phyloP scores from a whole-genome alignment of 2,329 filamentous ascomycete genomes.

The Alternaria ethzedia region DNA sequence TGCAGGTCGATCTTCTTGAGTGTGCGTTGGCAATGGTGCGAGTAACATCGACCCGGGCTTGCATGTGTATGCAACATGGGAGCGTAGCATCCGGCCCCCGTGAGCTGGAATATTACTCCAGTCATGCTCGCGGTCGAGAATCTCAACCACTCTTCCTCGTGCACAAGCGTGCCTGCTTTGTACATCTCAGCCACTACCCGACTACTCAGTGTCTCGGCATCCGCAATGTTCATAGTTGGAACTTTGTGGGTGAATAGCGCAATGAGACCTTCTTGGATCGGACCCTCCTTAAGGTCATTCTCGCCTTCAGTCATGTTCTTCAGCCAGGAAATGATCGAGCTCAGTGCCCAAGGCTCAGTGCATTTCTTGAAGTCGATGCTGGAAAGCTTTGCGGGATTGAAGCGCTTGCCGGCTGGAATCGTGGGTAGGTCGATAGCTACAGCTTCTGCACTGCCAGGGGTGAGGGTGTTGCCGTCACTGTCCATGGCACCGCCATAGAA shows the following conservation, averaged over 20 bases:
- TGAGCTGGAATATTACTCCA: slow-evolving; percentile 92
- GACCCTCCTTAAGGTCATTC: slow-evolving; percentile 81
- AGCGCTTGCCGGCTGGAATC: slow-evolving; percentile 79
- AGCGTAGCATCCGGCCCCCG: slow-evolving; percentile 89
- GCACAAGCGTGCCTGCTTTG: slow-evolving; percentile 75
- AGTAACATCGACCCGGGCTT: slow-evolving; percentile 82
- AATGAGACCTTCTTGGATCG: slow-evolving; percentile 85
- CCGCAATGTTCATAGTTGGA: slow-evolving; percentile 96
- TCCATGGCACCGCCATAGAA: slow-evolving; percentile 43
- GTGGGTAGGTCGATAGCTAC: slow-evolving; percentile 83
- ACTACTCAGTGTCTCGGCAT: slow-evolving; percentile 85
- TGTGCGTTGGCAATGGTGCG: slow-evolving; percentile 90
- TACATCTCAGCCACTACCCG: slow-evolving; percentile 83
- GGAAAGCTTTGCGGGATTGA: slow-evolving; percentile 83
- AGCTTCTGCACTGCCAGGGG: slow-evolving; percentile 50
- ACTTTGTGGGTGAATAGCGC: slow-evolving; percentile 93
- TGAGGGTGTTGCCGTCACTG: slow-evolving; percentile 64
- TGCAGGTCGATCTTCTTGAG: slow-evolving; percentile 92
- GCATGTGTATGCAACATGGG: slow-evolving; percentile 76
- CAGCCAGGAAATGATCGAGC: slow-evolving; percentile 85
- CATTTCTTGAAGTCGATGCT: slow-evolving; percentile 84
- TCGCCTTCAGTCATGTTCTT: slow-evolving; percentile 90
- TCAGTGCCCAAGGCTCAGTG: slow-evolving; percentile 89
- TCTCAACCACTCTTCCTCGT: slow-evolving; percentile 97
- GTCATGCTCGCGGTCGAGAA: slow-evolving; percentile 81